Conservation (phyloP, 1,284 basidiomycete genomes). For the Trametes pubescens region DNA sequence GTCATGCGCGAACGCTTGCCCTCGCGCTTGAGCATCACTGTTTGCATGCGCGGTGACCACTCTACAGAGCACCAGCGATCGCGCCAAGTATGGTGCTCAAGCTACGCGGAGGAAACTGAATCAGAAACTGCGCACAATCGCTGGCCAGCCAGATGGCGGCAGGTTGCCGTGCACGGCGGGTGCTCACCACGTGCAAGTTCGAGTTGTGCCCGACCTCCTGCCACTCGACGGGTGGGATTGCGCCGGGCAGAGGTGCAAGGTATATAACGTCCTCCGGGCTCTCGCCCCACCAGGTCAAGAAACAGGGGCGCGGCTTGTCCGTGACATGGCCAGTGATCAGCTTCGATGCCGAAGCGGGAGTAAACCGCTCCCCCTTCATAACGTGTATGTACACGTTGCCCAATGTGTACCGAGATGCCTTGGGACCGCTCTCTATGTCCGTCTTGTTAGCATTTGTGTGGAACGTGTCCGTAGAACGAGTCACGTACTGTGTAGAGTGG, state of each 20-base stretch:
- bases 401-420: not conserved
- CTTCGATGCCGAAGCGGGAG: not conserved
- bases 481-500: too few species aligned
- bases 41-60: not conserved
- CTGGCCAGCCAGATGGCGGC: too few species aligned
- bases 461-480: too few species aligned
- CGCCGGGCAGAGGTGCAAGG: not conserved
- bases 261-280: not conserved
- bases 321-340: not conserved
- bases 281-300: not conserved
- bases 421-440: too few species aligned
- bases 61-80: not conserved
- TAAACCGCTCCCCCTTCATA: not conserved
- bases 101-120: not conserved
- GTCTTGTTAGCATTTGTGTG: too few species aligned
- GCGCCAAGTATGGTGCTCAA: not conserved
- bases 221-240: not conserved
- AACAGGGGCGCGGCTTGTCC: not conserved
- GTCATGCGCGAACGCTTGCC: too few species aligned
- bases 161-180: too few species aligned
- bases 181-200: too few species aligned
- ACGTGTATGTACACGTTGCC: constrained; percentile 3
- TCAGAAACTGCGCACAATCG: too few species aligned
- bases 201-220: too few species aligned
- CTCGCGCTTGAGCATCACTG: not conserved